Conservation (phyloP, 768 basidiomycete genomes). For the Hypholoma sublateritium region DNA sequence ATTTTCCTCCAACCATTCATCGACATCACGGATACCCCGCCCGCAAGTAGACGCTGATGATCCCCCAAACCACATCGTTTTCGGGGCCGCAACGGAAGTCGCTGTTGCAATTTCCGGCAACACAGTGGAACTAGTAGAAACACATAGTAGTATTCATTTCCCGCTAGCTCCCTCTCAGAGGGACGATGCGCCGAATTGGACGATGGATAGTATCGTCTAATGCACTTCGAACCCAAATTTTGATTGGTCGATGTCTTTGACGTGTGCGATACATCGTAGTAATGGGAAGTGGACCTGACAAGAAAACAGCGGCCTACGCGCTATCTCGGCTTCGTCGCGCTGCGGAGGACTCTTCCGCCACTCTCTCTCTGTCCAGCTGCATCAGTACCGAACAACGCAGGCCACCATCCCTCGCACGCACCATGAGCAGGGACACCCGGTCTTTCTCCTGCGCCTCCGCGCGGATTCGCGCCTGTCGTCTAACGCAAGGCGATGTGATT, state of each 20-base stretch:
- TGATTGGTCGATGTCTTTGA: too few relatives aligned
- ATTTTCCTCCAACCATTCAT: background rate
- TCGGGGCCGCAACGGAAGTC: too few relatives aligned
- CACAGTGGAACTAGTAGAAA: too few relatives aligned
- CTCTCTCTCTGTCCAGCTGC: background rate
- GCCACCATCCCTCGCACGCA: background rate
- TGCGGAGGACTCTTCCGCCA: background rate
- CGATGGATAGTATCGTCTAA: background rate
- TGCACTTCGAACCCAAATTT: background rate
- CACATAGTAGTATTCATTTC: too few relatives aligned
- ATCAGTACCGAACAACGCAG: too few relatives aligned
- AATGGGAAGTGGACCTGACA: too few relatives aligned
- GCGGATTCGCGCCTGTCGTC: background rate
- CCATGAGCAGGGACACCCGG: background rate
- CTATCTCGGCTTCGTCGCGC: background rate
- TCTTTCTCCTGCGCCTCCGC: slow-evolving; percentile 5
- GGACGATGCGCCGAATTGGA: background rate
- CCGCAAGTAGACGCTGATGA: too few relatives aligned
- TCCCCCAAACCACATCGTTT: too few relatives aligned
- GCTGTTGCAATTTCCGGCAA: too few relatives aligned
- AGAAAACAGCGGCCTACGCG: too few relatives aligned
- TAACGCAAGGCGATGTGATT: background rate
- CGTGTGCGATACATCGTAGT: too few relatives aligned
- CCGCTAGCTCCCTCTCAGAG: background rate
- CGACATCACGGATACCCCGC: background rate